Evolutionary conservation across 768 basidiomycete genomes (phyloP).

Genomic region (Leccinum uliginosum): DNA sequence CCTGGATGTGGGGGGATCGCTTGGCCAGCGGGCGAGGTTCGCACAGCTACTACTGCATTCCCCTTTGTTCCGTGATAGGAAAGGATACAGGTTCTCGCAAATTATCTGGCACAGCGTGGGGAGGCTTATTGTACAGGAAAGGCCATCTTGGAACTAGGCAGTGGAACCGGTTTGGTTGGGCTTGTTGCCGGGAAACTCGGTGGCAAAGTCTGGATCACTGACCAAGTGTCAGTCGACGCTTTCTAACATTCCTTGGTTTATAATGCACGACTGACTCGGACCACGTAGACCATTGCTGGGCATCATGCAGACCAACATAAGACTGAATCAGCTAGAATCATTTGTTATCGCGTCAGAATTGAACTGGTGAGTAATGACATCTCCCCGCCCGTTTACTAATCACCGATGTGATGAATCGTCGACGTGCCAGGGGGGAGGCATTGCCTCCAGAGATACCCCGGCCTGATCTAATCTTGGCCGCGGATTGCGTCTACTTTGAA

Average conservation of each 20-base stretch:
- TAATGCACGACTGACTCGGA: constrained; percentile 9
- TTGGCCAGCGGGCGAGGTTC: constrained; percentile 90
- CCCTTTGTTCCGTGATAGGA: not conserved
- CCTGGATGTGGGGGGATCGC: constrained; percentile 91
- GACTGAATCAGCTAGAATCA: constrained; percentile 54
- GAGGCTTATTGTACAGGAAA: constrained; percentile 46
- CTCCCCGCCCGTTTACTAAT: not conserved
- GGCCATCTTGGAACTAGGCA: constrained; percentile 77
- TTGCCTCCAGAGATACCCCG: constrained; percentile 43
- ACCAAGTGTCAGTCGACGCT: constrained; percentile 71
- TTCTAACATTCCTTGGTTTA: constrained; percentile 6
- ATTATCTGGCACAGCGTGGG: constrained; percentile 63
- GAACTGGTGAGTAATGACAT: constrained; percentile 60
- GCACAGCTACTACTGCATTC: constrained; percentile 14
- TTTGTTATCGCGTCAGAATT: constrained; percentile 63
- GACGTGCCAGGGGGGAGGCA: constrained; percentile 56
- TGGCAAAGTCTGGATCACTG: constrained; percentile 74
- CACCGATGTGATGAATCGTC: not conserved
- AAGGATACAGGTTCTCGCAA: constrained; percentile 62
- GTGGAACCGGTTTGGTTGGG: constrained; percentile 92
- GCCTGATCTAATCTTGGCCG: constrained; percentile 76
- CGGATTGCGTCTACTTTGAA: constrained; percentile 96
- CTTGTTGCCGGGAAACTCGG: constrained; percentile 72
- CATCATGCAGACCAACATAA: constrained; percentile 75
- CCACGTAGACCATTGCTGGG: constrained; percentile 61